Conservation (phyloP, 495 filamentous ascomycete species). For the Tricharina praecox region DNA sequence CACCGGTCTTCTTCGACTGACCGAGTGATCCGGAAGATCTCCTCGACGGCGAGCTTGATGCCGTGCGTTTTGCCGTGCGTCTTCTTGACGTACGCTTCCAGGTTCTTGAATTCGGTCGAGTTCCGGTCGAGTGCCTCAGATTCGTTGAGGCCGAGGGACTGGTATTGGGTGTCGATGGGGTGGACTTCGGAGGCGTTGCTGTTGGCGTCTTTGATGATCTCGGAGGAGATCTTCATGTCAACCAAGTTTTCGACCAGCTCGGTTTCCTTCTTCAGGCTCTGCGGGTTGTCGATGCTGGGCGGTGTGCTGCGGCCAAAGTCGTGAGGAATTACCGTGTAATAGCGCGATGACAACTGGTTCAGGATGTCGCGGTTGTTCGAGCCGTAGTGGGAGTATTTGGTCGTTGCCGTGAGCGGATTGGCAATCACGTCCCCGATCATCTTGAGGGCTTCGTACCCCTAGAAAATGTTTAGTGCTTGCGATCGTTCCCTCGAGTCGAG, state of each 20-base stretch:
- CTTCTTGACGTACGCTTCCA: slow-evolving; percentile 47
- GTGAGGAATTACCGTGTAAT: slow-evolving; percentile 71
- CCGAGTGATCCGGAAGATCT: slow-evolving; percentile 71
- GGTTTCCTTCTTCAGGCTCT: slow-evolving; percentile 52
- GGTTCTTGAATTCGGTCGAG: slow-evolving; percentile 44
- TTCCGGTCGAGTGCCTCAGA: slow-evolving; percentile 46
- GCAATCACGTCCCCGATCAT: slow-evolving; percentile 49
- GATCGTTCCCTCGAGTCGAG: too few species aligned
- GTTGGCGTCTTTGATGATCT: slow-evolving; percentile 51
- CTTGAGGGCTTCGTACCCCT: slow-evolving; percentile 57
- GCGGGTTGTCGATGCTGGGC: slow-evolving; percentile 39
- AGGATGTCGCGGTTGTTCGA: slow-evolving; percentile 29
- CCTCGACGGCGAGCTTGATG: slow-evolving; percentile 41
- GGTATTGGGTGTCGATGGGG: slow-evolving; percentile 51
- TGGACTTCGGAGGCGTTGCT: slow-evolving; percentile 38
- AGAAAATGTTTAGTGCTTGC: too few species aligned
- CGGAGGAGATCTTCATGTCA: slow-evolving; percentile 65
- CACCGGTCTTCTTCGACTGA: slow-evolving; percentile 57
- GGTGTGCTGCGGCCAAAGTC: slow-evolving; percentile 57
- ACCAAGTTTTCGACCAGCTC: slow-evolving; percentile 58
- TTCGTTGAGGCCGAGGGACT: slow-evolving; percentile 52
- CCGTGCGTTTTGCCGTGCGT: slow-evolving; percentile 46
- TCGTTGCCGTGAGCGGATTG: slow-evolving; percentile 24
- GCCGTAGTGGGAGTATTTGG: slow-evolving; percentile 33
- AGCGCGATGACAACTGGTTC: slow-evolving; percentile 50